Base-by-base conservation (phyloP, 441 rosid genomes). In the Metrosideros polymorpha region DNA sequence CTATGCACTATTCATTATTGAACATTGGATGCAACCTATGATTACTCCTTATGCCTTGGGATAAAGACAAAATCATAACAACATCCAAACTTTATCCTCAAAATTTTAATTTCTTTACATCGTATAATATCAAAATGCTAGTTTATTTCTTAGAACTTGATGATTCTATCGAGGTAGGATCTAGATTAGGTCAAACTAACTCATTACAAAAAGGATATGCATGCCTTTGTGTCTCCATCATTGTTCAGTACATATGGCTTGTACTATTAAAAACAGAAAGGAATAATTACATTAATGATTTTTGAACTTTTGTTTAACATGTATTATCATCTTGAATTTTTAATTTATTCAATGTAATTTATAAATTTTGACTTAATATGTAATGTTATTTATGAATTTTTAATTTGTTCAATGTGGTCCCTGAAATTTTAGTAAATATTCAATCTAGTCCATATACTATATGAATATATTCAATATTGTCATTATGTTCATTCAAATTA, bases 371-470 rank as follows among this genome's bases (percentile, higher is more conserved):
- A 6, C 0, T 0, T 1, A 61, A 15, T 0, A 0, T 2, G 0
- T 0, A 57, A 32, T 32, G 0, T 32, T 4, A 1, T 63, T 0
- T 13, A 0, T 18, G 0, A 71, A 3, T 1, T 6, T 22, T 66
- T 35, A 10, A 9, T 22, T 66, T 35, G 0, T 8, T 66, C 0
- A 0, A 66, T 2, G 0, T 10, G 12, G 2, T 71, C 0, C 0
- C 12, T 19, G 0, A 22, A 29, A 0, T 59, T 29, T 29, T 59
- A 4, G 0, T 59, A 30, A 29, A 59, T 59, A 4, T 59, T 14
- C 18, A 6, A 3, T 59, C 1, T 0, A 15, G 0, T 29, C 39
- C 2, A 0, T 59, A 29, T 3, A 57, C 19, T 14, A 6, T 59
- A 59, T 29, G 32, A 14, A 22, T 24, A 59, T 7, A 59, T 15